Conservation (phyloP, 2,329 filamentous ascomycete genomes). For the Aspergillus sp. region DNA sequence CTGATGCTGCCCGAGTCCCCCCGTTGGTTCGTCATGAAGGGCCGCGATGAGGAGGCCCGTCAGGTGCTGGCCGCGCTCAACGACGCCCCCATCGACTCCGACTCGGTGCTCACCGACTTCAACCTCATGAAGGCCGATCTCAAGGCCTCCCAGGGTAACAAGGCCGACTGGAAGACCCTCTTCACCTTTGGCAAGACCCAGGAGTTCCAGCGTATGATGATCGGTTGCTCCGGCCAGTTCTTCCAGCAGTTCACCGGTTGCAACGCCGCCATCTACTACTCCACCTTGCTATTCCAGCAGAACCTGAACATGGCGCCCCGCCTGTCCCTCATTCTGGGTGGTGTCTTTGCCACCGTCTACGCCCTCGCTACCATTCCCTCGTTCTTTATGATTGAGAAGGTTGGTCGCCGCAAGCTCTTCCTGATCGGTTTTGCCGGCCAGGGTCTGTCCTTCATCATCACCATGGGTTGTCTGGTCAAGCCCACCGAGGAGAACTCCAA, state of each 20-base stretch:
- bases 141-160: conserved; percentile 30
- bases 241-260: conserved; percentile 49
- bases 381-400: conserved; percentile 32
- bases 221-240: conserved; percentile 31
- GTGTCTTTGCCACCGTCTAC: conserved; percentile 29
- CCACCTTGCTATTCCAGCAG: conserved; percentile 44
- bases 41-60: conserved; percentile 46
- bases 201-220: conserved; percentile 28
- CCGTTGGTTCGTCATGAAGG: conserved; percentile 54
- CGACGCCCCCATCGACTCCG: conserved; percentile 21
- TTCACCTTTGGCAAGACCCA: conserved; percentile 32
- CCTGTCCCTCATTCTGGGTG: conserved; percentile 25
- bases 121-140: conserved; percentile 49
- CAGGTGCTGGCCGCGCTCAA: conserved; percentile 45
- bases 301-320: conserved; percentile 26
- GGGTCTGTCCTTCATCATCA: conserved; percentile 29
- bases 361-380: conserved; percentile 26
- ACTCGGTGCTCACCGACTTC: conserved; percentile 33
- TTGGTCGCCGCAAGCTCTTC: conserved; percentile 33
- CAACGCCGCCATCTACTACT: conserved; percentile 47
- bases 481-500: conserved; percentile 23
- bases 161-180: conserved; percentile 24
- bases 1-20: conserved; percentile 52
- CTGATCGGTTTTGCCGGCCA: not conserved
- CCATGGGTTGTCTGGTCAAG: conserved; percentile 33